These are phyloP conservation scores for Apium graveolens DNA, from an alignment of 129 eudicot genomes.

Conservation along the genomic window DNA sequence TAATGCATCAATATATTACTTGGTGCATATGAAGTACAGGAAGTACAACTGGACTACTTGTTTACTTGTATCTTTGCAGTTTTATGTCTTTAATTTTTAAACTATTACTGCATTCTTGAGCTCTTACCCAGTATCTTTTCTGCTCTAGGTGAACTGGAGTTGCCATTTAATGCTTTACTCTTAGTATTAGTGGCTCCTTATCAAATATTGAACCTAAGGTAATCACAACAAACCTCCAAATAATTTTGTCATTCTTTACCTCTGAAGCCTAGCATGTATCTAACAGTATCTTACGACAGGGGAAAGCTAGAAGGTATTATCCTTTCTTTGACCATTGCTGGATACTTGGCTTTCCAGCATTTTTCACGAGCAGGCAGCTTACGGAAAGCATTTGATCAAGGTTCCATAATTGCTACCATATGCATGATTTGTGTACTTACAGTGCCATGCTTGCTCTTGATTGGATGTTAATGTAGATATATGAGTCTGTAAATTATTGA, in stretches of 20 bases:
- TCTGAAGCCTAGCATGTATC: slow-evolving; percentile 8
- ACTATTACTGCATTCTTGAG: not conserved
- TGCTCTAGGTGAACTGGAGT: slow-evolving; percentile 69
- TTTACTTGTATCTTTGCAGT: not conserved
- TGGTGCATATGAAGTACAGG: not conserved
- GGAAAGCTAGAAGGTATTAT: slow-evolving; percentile 71
- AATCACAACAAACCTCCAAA: not conserved
- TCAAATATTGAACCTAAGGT: slow-evolving; percentile 75
- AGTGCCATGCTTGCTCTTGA: slow-evolving; percentile 71
- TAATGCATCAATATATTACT: not conserved
- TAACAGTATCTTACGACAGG: slow-evolving; percentile 30
- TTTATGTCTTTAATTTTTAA: not conserved
- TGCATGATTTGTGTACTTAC: slow-evolving; percentile 57
- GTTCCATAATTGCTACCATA: slow-evolving; percentile 70
- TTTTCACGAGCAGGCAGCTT: slow-evolving; percentile 61
- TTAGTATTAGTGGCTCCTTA: slow-evolving; percentile 61
- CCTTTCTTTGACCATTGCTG: slow-evolving; percentile 63
- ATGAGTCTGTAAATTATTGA: slow-evolving; percentile 5
- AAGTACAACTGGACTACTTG: not conserved
- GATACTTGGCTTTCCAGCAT: slow-evolving; percentile 81
- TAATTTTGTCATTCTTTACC: not conserved
- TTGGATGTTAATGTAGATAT: slow-evolving; percentile 19
- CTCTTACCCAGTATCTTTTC: slow-evolving; percentile 6
- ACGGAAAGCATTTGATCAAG: slow-evolving; percentile 71
- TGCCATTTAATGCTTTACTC: slow-evolving; percentile 66